phyloP scores from a whole-genome alignment of 192 early-diverging fungal species.

The Diversispora epigaea region DNA sequence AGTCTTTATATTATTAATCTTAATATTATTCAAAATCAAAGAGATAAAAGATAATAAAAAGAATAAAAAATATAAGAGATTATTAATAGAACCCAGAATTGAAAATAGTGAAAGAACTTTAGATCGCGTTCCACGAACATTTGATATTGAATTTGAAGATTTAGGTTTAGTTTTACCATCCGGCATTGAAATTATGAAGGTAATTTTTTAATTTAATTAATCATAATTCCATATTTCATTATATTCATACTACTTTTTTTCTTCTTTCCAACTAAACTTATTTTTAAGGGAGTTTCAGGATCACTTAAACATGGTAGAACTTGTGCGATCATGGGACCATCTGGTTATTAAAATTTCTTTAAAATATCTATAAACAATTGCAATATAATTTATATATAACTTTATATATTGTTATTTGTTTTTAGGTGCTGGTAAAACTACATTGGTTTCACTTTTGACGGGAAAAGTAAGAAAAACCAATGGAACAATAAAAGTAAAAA shows the following conservation, averaged over 20 bases:
- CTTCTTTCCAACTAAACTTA: neutral
- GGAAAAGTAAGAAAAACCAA: slow-evolving; percentile 54
- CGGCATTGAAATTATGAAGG: slow-evolving; percentile 54
- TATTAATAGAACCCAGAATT: slow-evolving; percentile 21
- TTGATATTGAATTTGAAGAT: slow-evolving; percentile 58
- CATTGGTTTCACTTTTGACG: slow-evolving; percentile 63
- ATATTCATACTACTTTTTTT: neutral
- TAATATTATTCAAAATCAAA: slow-evolving; percentile 39
- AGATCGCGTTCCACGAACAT: slow-evolving; percentile 38
- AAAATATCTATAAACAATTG: neutral
- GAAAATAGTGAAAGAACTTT: slow-evolving; percentile 34
- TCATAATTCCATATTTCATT: neutral
- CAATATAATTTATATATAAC: neutral
- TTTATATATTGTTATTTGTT: neutral
- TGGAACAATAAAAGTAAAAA: slow-evolving; percentile 54
- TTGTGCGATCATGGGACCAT: slow-evolving; percentile 62
- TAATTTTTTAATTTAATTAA: neutral
- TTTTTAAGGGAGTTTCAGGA: slow-evolving; percentile 54
- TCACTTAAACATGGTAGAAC: slow-evolving; percentile 49
- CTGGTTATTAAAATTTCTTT: slow-evolving; percentile 7
- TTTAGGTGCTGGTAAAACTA: slow-evolving; percentile 58
- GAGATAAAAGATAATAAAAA: slow-evolving; percentile 26
- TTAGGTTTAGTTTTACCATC: slow-evolving; percentile 40
- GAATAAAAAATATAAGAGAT: slow-evolving; percentile 29
- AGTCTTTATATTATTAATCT: slow-evolving; percentile 32